These are phyloP conservation scores for Annulohypoxylon nitens DNA, from an alignment of 495 filamentous ascomycete species.

Conservation along the genomic window DNA sequence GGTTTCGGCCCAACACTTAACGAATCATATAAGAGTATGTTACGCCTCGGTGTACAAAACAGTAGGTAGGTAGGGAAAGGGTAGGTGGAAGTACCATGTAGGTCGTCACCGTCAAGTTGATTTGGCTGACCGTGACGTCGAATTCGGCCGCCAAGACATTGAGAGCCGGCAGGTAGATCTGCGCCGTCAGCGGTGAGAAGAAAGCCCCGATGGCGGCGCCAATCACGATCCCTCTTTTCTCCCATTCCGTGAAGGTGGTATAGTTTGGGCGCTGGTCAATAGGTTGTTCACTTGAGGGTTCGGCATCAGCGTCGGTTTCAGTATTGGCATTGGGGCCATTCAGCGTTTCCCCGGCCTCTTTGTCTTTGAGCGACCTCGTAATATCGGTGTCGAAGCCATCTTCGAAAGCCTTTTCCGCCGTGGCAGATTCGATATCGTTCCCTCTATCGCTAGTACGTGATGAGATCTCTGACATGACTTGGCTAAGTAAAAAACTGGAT, in stretches of 20 bases:
- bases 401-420: slow-evolving; percentile 27
- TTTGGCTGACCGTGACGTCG: slow-evolving; percentile 63
- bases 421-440: slow-evolving; percentile 11
- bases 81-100: slow-evolving; percentile 58
- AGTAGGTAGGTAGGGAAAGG: not conserved
- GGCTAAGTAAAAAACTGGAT: not conserved
- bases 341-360: not conserved
- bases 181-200: slow-evolving; percentile 76
- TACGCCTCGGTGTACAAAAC: not conserved
- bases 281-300: slow-evolving; percentile 45
- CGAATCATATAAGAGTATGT: not conserved
- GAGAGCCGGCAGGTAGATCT: slow-evolving; percentile 80
- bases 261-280: slow-evolving; percentile 49
- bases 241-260: slow-evolving; percentile 66
- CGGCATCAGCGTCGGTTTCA: slow-evolving; percentile 22
- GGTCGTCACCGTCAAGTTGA: slow-evolving; percentile 74
- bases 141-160: slow-evolving; percentile 66
- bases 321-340: not conserved
- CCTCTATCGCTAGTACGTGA: slow-evolving; percentile 19
- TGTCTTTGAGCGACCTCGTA: slow-evolving; percentile 15
- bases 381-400: slow-evolving; percentile 25
- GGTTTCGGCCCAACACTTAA: not conserved
- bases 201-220: slow-evolving; percentile 71
- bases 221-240: slow-evolving; percentile 73
- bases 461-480: slow-evolving; percentile 40